Evolutionary conservation across 2,329 filamentous ascomycete species (phyloP).

Genomic region (Beauveria rudraprayagi): DNA sequence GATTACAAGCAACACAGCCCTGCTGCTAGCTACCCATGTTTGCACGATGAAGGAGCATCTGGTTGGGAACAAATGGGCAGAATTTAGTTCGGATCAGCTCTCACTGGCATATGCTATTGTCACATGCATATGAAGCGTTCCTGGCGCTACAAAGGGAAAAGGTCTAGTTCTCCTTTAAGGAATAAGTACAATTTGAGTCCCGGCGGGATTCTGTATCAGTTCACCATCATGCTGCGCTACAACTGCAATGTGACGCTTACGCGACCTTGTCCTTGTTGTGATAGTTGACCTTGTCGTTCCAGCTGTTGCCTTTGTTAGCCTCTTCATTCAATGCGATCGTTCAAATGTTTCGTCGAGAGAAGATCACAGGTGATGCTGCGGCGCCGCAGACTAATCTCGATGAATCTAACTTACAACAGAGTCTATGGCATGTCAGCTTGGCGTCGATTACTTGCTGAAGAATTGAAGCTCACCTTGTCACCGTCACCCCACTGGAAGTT

Average conservation of each 20-base stretch:
- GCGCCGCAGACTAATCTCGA: background rate
- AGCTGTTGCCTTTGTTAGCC: constrained; percentile 48
- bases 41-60: background rate
- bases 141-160: constrained; percentile 13
- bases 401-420: constrained; percentile 48
- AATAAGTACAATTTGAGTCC: constrained; percentile 25
- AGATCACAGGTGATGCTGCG: background rate
- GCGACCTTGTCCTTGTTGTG: constrained; percentile 79
- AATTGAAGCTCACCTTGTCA: constrained; percentile 62
- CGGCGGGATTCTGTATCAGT: constrained; percentile 21
- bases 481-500: constrained; percentile 94
- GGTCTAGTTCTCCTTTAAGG: constrained; percentile 24
- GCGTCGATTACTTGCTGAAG: background rate
- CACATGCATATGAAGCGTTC: background rate
- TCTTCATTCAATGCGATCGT: background rate
- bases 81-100: too few species aligned
- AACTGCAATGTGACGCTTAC: constrained; percentile 25
- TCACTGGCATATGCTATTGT: background rate
- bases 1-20: too few species aligned
- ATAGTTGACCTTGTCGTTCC: constrained; percentile 94
- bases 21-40: background rate
- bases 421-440: constrained; percentile 39
- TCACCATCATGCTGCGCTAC: constrained; percentile 16
- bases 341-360: background rate
- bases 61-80: background rate